Evolutionary conservation across 2,329 filamentous ascomycete species (phyloP), one percentile per base, ranked within the genome.

Genomic region (Emergomyces africanus): DNA sequence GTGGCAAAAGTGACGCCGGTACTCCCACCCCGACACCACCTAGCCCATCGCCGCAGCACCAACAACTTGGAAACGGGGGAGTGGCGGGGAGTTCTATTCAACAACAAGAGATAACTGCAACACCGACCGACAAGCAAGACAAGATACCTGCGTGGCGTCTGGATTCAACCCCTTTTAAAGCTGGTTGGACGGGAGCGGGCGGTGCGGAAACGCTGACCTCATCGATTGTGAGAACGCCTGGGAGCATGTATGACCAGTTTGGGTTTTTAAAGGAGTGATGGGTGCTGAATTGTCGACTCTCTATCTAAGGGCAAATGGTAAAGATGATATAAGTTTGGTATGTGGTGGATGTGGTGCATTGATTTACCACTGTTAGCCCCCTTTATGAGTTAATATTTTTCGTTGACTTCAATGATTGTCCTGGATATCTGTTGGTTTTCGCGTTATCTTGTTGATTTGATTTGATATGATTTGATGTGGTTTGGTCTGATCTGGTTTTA

Each of bases 171-270:
- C 53, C 53, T 1, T 54, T 54, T 20, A 54, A 30, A 41, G 33
- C 33, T n/a, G n/a, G n/a, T n/a, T n/a, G n/a, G n/a, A n/a, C n/a
- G 0, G 68, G 25, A 66, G 68, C 57, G 62, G 65, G 5, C 65
- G 20, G 18, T 10, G 46, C 9, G 33, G 25, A 41, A 30, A 2
- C 39, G 14, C 12, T 23, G 25, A 15, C 18, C 5, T 37, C 56
- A 41, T 41, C 44, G 4, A 35, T 51, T 41, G 44, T 51, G n/a
- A 35, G 44, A n/a, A 58, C 56, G 3, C 56, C 57, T 14, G 57
- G 57, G n/a, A 59, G 57, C 54, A 54, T 59, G 10, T 59, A 59
- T 49, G 57, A 59, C 41, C 50, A 55, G 20, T 55, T 46, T 55
- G 57, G 57, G 41, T 59, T 59, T 49, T 28, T 59, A 8, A 59